phyloP scores from a whole-genome alignment of 495 filamentous ascomycete genomes.

The Rusavskia elegans region DNA sequence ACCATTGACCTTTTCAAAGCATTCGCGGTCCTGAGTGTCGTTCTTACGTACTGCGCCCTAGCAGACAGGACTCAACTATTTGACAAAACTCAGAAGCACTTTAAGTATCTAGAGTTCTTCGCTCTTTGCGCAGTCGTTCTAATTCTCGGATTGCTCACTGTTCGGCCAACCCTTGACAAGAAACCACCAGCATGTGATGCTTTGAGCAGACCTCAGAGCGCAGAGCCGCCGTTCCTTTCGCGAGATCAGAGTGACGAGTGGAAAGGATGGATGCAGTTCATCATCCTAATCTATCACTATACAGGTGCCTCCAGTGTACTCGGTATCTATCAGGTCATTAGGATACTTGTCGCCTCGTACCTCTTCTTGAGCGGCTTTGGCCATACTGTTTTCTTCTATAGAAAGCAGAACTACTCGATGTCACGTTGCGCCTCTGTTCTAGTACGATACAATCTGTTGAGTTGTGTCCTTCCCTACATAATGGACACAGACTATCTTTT shows the following conservation, averaged over 20 bases:
- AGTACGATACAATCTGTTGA: slow-evolving; percentile 39
- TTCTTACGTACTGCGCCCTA: slow-evolving; percentile 34
- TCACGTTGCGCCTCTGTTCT: slow-evolving; percentile 30
- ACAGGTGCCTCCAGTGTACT: slow-evolving; percentile 33
- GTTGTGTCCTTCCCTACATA: slow-evolving; percentile 34
- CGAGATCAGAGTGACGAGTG: slow-evolving; percentile 44
- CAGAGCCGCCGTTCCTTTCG: slow-evolving; percentile 26
- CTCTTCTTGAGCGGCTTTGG: slow-evolving; percentile 46
- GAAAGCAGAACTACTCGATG: slow-evolving; percentile 37
- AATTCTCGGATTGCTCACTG: slow-evolving; percentile 18
- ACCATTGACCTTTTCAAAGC: slow-evolving; percentile 12
- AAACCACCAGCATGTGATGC: background rate
- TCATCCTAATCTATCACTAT: slow-evolving; percentile 43
- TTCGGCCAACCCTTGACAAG: slow-evolving; percentile 17
- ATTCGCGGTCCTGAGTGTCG: slow-evolving; percentile 20
- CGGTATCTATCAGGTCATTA: slow-evolving; percentile 36
- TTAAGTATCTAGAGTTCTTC: slow-evolving; percentile 23
- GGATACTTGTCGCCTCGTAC: slow-evolving; percentile 41
- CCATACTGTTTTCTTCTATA: slow-evolving; percentile 38
- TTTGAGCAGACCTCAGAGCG: background rate
- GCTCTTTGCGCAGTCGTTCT: slow-evolving; percentile 17
- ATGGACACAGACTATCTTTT: slow-evolving; percentile 40
- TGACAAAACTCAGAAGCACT: slow-evolving; percentile 39
- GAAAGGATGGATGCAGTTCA: slow-evolving; percentile 49
- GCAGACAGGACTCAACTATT: slow-evolving; percentile 40